phyloP scores from a whole-genome alignment of 2,329 filamentous ascomycete species.

The Xylariaceae sp. region DNA sequence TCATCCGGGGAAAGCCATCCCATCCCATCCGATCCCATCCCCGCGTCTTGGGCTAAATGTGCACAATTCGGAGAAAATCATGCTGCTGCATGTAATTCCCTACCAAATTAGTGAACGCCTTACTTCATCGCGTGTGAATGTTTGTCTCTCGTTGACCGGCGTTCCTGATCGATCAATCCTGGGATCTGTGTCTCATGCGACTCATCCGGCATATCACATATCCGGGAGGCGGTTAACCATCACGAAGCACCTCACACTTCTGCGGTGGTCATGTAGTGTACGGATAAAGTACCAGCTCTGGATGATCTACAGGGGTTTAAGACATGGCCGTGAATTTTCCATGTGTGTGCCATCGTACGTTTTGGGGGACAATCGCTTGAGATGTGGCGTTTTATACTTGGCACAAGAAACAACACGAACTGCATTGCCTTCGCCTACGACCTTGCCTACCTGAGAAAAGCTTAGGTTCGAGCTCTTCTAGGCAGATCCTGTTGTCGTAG shows the following conservation, averaged over 20 bases:
- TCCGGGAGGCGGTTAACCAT: neutral
- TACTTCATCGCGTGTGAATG: too few relatives aligned
- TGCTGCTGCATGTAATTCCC: neutral
- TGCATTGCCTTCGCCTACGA: too few relatives aligned
- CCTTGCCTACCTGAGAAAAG: too few relatives aligned
- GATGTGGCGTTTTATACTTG: neutral
- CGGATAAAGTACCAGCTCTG: neutral
- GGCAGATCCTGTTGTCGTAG: too few relatives aligned
- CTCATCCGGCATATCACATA: neutral
- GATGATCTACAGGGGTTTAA: neutral
- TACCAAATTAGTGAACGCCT: neutral
- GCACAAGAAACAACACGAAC: neutral
- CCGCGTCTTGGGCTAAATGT: neutral
- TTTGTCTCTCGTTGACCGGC: too few relatives aligned
- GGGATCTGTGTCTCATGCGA: neutral
- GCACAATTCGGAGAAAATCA: neutral
- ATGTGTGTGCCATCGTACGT: too few relatives aligned
- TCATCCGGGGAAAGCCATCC: neutral
- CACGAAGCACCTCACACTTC: neutral
- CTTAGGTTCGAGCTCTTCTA: too few relatives aligned
- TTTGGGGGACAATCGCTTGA: neutral
- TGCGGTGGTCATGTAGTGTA: neutral
- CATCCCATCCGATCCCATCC: too few relatives aligned
- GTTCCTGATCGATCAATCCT: too few relatives aligned
- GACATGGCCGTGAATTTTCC: neutral